These are phyloP conservation scores for Chrysanthemum makinoi DNA, from an alignment of 129 eudicot genomes.

Conservation along the genomic window DNA sequence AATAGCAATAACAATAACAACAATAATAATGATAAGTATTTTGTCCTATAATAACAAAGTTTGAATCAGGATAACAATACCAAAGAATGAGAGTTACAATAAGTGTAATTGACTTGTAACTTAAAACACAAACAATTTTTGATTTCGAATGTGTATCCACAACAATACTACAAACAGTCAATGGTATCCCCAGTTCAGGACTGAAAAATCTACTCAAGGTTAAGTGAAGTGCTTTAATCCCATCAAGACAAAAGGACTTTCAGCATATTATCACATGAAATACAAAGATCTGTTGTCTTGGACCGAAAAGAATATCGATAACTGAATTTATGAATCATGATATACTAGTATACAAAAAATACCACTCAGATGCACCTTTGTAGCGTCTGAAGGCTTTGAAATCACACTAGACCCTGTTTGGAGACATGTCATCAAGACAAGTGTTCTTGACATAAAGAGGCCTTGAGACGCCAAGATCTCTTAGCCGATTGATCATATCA, in stretches of 20 bases:
- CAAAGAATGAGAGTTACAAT: not conserved
- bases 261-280: not conserved
- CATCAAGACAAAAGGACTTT: not conserved
- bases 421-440: conserved; percentile 14
- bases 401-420: conserved; percentile 32
- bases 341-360: conserved; percentile 15
- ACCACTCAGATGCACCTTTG: conserved; percentile 1
- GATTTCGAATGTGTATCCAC: not conserved
- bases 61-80: not conserved
- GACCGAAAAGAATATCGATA: not conserved
- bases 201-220: not conserved
- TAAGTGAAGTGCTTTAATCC: not conserved
- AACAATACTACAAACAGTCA: conserved; percentile 15
- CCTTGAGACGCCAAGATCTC: conserved; percentile 59
- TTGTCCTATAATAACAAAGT: not conserved
- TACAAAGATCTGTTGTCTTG: not conserved
- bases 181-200: not conserved
- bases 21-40: not conserved
- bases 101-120: not conserved
- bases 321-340: not conserved
- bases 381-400: not conserved
- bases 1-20: too few species aligned
- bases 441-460: conserved; percentile 61
- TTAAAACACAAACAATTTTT: not conserved
- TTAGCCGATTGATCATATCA: conserved; percentile 56